Conservation (phyloP, 495 filamentous ascomycete genomes). For the Annulohypoxylon stygium region DNA sequence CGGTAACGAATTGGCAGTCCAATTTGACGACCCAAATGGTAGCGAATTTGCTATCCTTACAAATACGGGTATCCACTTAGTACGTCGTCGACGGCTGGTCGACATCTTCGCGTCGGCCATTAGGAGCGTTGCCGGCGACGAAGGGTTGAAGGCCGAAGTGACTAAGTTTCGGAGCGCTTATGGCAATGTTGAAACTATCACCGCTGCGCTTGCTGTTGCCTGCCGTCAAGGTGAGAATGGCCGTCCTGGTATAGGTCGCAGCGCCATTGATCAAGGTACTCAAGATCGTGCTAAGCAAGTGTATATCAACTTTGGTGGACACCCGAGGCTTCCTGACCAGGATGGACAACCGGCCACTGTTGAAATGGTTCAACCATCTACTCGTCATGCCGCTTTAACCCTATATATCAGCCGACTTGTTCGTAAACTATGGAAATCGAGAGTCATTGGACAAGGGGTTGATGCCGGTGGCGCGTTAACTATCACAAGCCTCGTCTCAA, state of each 20-base stretch:
- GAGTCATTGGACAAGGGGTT: slow-evolving; percentile 59
- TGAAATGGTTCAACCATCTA: slow-evolving; percentile 87
- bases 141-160: slow-evolving; percentile 82
- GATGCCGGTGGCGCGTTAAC: slow-evolving; percentile 68
- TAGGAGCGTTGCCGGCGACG: slow-evolving; percentile 77
- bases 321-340: slow-evolving; percentile 80
- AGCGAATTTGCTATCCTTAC: slow-evolving; percentile 92
- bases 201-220: slow-evolving; percentile 94
- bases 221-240: slow-evolving; percentile 91
- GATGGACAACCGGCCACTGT: slow-evolving; percentile 71
- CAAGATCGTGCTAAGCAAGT: slow-evolving; percentile 84
- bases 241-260: slow-evolving; percentile 72
- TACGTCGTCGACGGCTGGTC: slow-evolving; percentile 85
- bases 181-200: slow-evolving; percentile 85
- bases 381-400: slow-evolving; percentile 86
- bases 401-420: slow-evolving; percentile 88
- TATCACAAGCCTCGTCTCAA: slow-evolving; percentile 71
- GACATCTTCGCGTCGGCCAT: slow-evolving; percentile 92
- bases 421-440: slow-evolving; percentile 84
- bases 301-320: slow-evolving; percentile 91
- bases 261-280: slow-evolving; percentile 81
- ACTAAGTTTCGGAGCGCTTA: slow-evolving; percentile 85
- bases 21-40: slow-evolving; percentile 82
- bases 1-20: slow-evolving; percentile 93
- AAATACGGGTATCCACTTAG: slow-evolving; percentile 85